Base-by-base conservation (phyloP, 2,329 filamentous ascomycete genomes). In the Xylaria digitata region DNA sequence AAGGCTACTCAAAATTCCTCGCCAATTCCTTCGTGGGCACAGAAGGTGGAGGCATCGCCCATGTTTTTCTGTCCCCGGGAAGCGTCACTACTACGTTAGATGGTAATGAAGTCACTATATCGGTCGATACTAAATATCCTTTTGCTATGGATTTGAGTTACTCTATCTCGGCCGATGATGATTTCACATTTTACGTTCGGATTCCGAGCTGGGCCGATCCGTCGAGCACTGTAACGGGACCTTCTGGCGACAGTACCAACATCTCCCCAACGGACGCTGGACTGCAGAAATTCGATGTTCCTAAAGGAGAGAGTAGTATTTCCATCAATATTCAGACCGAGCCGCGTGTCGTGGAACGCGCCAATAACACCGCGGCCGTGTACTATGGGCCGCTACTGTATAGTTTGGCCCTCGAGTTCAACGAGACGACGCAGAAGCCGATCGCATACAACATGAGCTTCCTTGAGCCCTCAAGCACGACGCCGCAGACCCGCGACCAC, bases 1-100 rank as follows among this genome's bases (percentile, higher is more conserved):
- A 87, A 73, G 86, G 82, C 3, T 86, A 84, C 71, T 84, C 86
- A 0, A 87, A 88, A 66, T 87, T 85, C 63, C 76, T 85, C 0
- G 80, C 84, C n/a, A 80, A 80, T 56, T 81, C 81, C 32, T 87
- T 81, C 71, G 80, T 84, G 3, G 74, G 72, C 5, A 79, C 80
- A 5, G 81, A 81, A n/a, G 75, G 80, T 13, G 78, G 80, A 40
- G 82, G 82, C 13, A 73, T 87, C n/a, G 82, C 81, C n/a, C 86
- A 88, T 73, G 80, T 81, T 0, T 74, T 87, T 2, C 80, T 88
- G 4, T 79, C 81, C 6, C 85, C 86, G 0, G 79, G 78, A 6
- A 79, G 74, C 3, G 78, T 83, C 11, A 77, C 75, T 4, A 81
- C 82, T 11, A 78, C 73, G 3, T 72, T 85, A 17, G 70, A 76